Evolutionary conservation across 2,329 filamentous ascomycete genomes (phyloP), one percentile per base, ranked within the genome.

Genomic region (Sarocladium brachiariae): DNA sequence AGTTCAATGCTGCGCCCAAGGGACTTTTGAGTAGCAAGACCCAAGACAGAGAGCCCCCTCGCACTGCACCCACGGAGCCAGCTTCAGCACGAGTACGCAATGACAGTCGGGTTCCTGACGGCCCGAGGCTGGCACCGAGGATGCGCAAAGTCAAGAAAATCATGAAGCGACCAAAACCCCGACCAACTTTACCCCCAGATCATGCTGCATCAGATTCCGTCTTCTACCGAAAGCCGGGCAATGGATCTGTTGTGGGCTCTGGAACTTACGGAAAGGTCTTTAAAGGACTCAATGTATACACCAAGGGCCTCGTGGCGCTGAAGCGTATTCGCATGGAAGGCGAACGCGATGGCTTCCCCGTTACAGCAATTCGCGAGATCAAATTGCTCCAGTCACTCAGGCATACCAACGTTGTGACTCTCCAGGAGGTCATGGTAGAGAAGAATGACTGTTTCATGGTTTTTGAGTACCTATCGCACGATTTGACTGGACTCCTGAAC

Each of bases 381-480:
- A 95, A 95, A 65, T 74, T 96, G 21, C 75, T 96, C n/a, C 89
- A 95, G 63, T 91, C 87, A 3, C 75, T 95, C 19, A 84, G 85
- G 55, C 89, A 95, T 60, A 71, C 76, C 53, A 95, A 95, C 60
- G 84, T 96, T 48, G 89, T 96, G 52, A 83, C 84, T 35, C 72
- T 96, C 16, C 82, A 87, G 57, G 90, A 96, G 69, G 89, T 95
- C 57, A 99, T 99, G 93, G 93, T 99, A 2, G 93, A 99, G 70
- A 88, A 86, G 63, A 97, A 97, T 58, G 91, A 97, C 68, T 99
- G 93, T 66, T 99, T 95, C 69, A 99, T 99, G 93, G 93, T 99
- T 2, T 99, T 99, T 57, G 93, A 99, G 66, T 99, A 99, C 63
- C 77, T 97, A 27, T 92, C 93, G 1, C 93, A 99, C 65, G 93